Evolutionary conservation across 805 yeast genomes (phyloP).

Genomic region (Metschnikowia peoriensis): DNA sequence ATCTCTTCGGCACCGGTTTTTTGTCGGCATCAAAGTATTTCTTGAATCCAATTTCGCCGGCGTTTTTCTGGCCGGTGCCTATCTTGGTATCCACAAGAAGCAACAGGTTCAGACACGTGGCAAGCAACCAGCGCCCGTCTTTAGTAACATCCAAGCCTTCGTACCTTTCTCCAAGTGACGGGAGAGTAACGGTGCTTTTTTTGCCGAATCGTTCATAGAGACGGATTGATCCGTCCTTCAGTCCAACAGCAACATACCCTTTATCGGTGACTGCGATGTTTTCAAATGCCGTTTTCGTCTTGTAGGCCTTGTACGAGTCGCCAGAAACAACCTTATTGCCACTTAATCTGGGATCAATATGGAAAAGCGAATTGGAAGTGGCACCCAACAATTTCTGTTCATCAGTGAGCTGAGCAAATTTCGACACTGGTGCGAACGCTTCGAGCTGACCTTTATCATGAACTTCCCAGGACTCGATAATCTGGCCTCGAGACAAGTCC

Average conservation of each 20-base stretch:
- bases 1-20: conserved; percentile 67
- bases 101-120: conserved; percentile 72
- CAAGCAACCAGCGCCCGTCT: conserved; percentile 79
- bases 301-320: conserved; percentile 39
- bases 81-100: conserved; percentile 66
- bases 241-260: conserved; percentile 77
- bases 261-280: conserved; percentile 67
- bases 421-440: conserved; percentile 66
- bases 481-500: conserved; percentile 77
- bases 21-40: conserved; percentile 61
- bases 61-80: conserved; percentile 55
- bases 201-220: conserved; percentile 71
- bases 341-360: conserved; percentile 73
- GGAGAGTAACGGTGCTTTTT: conserved; percentile 74
- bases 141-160: conserved; percentile 67
- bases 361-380: conserved; percentile 63
- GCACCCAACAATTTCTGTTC: conserved; percentile 77
- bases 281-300: conserved; percentile 50
- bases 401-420: conserved; percentile 68
- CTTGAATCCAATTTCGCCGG: conserved; percentile 60
- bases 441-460: conserved; percentile 43
- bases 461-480: conserved; percentile 84
- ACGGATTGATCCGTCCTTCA: conserved; percentile 71
- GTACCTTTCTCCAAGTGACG: conserved; percentile 78
- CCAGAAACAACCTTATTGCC: conserved; percentile 58